Base-by-base conservation (phyloP, 2,329 filamentous ascomycete species). In the Bertia moriformis region DNA sequence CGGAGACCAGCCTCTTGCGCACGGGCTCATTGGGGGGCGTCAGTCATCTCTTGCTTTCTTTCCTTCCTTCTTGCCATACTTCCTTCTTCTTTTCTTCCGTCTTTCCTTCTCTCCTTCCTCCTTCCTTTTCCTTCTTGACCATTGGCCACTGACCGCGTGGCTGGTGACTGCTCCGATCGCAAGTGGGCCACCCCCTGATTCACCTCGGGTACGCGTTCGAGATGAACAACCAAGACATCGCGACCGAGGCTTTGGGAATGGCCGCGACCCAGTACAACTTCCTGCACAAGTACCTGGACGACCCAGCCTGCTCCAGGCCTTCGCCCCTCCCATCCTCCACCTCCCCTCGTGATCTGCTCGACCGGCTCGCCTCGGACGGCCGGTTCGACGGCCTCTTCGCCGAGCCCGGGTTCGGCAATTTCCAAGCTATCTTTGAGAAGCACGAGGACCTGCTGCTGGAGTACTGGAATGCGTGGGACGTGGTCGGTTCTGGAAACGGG, bases 401-500 rank as follows among this genome's bases (percentile, higher is more conserved):
- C 13, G 56, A 67, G 4, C 65, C 69, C 1, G 74, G 73, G 1
- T 59, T 65, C 38, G 63, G 69, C 24, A 84, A 91, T 48, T 65
- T 93, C 39, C 66, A 75, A 3, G 59, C 61, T 2, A 62, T 95
- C 4, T 79, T 95, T 44, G 59, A 71, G 24, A 63, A 81, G 43
- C 71, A 81, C 39, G 81, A 89, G 50, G 66, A 70, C 13, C 67
- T 78, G 0, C 63, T 94, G 14, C 58, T 95, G 36, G 81, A 93
- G 48, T 85, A 96, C 61, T 96, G 87, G 85, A 91, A 93, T 47
- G 78, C 82, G 3, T 95, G 87, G 88, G n/a, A n/a, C n/a, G n/a
- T n/a, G n/a, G 65, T 69, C 7, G 66, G 93, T 19, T 38, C 42
- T 17, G 60, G 67, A 5, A 68, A 88, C 43, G 79, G 83, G 1